Percentiles rank a stretch among this genome's conserved stretches.
phyloP scores from a whole-genome alignment of 805 yeast genomes.

The Wickerhamomyces alni region DNA sequence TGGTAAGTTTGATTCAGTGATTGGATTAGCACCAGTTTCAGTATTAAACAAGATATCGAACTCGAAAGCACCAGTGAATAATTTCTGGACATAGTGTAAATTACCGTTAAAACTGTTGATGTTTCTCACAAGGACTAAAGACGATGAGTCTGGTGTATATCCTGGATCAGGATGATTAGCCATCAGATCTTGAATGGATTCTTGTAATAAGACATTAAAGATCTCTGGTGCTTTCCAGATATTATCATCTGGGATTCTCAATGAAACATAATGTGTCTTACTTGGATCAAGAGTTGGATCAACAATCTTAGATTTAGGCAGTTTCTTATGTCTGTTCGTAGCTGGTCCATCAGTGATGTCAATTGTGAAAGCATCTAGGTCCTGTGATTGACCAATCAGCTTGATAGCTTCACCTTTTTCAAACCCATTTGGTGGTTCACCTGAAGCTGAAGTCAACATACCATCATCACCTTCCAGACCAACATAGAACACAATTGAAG shows the following conservation, averaged over 20 bases:
- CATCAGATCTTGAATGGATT: slow-evolving; percentile 47
- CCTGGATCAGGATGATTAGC: slow-evolving; percentile 19
- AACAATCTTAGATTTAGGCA: slow-evolving; percentile 22
- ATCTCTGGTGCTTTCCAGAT: slow-evolving; percentile 79
- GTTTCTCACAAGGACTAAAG: slow-evolving; percentile 51
- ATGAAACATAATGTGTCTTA: slow-evolving; percentile 57
- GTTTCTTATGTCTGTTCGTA: slow-evolving; percentile 36
- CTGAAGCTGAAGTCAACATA: slow-evolving; percentile 34
- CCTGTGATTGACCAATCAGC: slow-evolving; percentile 50
- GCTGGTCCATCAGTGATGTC: slow-evolving; percentile 51
- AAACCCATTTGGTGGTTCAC: slow-evolving; percentile 22
- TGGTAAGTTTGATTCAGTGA: slow-evolving; percentile 27
- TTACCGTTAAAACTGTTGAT: slow-evolving; percentile 61
- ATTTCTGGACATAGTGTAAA: slow-evolving; percentile 71
- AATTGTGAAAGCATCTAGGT: slow-evolving; percentile 62
- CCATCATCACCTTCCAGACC: slow-evolving; percentile 64
- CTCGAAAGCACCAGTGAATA: slow-evolving; percentile 68
- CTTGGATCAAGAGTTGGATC: slow-evolving; percentile 49
- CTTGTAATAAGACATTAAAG: slow-evolving; percentile 62
- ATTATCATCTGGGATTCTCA: slow-evolving; percentile 64
- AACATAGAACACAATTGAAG: slow-evolving; percentile 71
- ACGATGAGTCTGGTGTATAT: slow-evolving; percentile 30
- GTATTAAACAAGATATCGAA: slow-evolving; percentile 62
- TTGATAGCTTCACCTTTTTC: slow-evolving; percentile 30
- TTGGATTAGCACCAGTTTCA: slow-evolving; percentile 34